Percentiles rank a stretch among this genome's conserved stretches.
These are phyloP conservation scores for Heterococcus sp. DNA, from an alignment of 108 stramenopile genomes.

Conservation along the genomic window DNA sequence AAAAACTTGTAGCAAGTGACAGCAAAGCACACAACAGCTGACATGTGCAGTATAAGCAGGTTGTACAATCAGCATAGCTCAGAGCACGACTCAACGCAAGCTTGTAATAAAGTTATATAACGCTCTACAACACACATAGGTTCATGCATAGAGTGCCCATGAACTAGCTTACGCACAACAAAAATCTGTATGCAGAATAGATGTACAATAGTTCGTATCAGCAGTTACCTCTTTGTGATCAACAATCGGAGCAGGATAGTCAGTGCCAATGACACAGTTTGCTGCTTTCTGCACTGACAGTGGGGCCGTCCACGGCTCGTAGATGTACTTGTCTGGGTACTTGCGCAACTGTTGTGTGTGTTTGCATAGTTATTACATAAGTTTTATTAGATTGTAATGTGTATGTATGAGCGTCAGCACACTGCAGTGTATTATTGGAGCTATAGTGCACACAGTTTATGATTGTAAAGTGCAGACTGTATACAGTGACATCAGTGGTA, in stretches of 20 bases:
- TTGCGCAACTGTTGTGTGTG: slow-evolving; percentile 56
- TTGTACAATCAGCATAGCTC: too few species aligned
- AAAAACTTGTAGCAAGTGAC: too few species aligned
- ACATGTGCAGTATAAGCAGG: too few species aligned
- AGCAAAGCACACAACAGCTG: too few species aligned
- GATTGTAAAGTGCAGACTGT: too few species aligned
- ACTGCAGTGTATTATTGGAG: too few species aligned
- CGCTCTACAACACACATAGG: slow-evolving; percentile 76
- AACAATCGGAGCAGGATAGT: slow-evolving; percentile 88
- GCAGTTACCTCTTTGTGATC: slow-evolving; percentile 65
- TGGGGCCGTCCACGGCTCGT: slow-evolving; percentile 94
- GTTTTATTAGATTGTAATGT: too few species aligned
- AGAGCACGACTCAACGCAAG: too few species aligned
- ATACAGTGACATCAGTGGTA: too few species aligned
- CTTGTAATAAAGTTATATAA: not conserved
- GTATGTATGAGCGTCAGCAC: too few species aligned
- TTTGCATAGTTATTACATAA: slow-evolving; percentile 90
- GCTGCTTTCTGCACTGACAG: slow-evolving; percentile 60
- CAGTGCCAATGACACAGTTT: slow-evolving; percentile 68
- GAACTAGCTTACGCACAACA: slow-evolving; percentile 45
- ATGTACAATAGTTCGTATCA: not conserved
- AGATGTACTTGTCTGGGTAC: slow-evolving; percentile 85
- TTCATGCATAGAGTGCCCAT: slow-evolving; percentile 81
- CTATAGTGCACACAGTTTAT: too few species aligned
- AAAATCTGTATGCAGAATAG: not conserved